Base-by-base conservation (phyloP, 305 asterid species). In the Fraxinus angustifolia region DNA sequence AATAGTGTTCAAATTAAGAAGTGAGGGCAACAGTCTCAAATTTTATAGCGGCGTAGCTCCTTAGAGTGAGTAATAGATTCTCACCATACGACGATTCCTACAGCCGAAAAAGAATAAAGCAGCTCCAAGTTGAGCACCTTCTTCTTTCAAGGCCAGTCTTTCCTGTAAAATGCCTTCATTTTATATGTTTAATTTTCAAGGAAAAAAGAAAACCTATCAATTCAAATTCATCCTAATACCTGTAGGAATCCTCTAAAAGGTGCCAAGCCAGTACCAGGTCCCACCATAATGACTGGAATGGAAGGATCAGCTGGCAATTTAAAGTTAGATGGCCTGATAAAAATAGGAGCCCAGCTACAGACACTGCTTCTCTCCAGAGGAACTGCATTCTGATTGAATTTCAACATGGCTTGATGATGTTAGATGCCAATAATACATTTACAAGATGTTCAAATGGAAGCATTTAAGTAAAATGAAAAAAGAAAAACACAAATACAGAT, bases 181-280 rank as follows among this genome's bases (percentile, higher is more conserved):
- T 48, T 34, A 58, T 79, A 50, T 48, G 73, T 77, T 77, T 73
- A 70, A 60, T 76, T 38, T 79, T 14, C 21, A 56, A 10, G 33
- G 19, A 40, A 45, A 14, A 14, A 80, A 76, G 38, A 65, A 68
- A 75, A 62, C 21, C 17, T 58, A 38, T 10, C 58, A 76, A 76
- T 33, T 76, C 31, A 62, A 79, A 31, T 65, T 50, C 75, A 38
- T 74, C 36, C 40, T 33, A 10, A 23, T 81, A 91, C 97, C 94
- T 91, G 95, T 68, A 92, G 87, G 82, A 92, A 92, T 81, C 97
- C 97, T 84, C 97, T 91, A 62, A 92, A 92, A 77, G 97, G 97
- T 76, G 97, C 97, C 93, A 92, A 87, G 76, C 97, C 97, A 82
- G 97, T 92, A 35, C 97, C 97, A 73, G 96, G 97, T 68, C 97